Evolutionary conservation across 352 stramenopile genomes (phyloP).

Genomic region (Pythium monospermum): DNA sequence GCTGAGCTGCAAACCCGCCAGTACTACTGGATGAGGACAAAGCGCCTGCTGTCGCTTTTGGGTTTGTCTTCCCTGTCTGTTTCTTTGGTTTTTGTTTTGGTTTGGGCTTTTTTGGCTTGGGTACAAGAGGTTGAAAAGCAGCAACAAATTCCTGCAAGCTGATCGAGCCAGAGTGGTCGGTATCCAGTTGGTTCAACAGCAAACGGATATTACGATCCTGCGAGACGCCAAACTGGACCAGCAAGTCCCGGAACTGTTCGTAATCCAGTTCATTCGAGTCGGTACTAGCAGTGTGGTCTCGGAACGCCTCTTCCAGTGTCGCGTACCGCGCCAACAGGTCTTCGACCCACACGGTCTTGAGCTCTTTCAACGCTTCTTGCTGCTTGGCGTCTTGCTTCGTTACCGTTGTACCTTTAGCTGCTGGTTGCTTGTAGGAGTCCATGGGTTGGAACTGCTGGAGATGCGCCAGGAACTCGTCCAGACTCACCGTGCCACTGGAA

Average conservation of each 20-base stretch:
- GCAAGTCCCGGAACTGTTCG: constrained; percentile 51
- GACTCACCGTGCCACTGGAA: constrained; percentile 35
- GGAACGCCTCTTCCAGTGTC: constrained; percentile 44
- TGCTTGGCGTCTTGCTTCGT: constrained; percentile 20
- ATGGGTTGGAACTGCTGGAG: constrained; percentile 23
- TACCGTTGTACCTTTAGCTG: no score
- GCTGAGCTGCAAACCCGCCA: constrained; percentile 1
- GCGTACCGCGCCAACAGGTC: constrained; percentile 31
- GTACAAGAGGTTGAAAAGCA: constrained; percentile 39
- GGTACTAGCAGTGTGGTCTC: no score
- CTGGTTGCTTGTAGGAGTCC: no score
- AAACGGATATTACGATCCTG: constrained; percentile 42
- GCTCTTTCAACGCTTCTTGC: constrained; percentile 31
- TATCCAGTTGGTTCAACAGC: constrained; percentile 40
- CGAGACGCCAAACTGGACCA: constrained; percentile 46
- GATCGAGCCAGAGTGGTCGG: constrained; percentile 41
- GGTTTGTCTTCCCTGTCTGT: background rate
- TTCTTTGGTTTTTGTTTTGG: background rate
- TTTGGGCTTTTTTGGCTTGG: constrained; percentile 10
- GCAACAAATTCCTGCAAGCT: constrained; percentile 50
- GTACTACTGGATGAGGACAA: background rate
- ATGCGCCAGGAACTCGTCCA: constrained; percentile 34
- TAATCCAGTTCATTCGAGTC: constrained; percentile 46
- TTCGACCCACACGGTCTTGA: constrained; percentile 52
- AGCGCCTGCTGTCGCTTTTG: background rate